Percentiles rank a stretch among this genome's conserved stretches.
Conservation (phyloP, 164 flowering plant genomes). For the Taxillus chinensis region DNA sequence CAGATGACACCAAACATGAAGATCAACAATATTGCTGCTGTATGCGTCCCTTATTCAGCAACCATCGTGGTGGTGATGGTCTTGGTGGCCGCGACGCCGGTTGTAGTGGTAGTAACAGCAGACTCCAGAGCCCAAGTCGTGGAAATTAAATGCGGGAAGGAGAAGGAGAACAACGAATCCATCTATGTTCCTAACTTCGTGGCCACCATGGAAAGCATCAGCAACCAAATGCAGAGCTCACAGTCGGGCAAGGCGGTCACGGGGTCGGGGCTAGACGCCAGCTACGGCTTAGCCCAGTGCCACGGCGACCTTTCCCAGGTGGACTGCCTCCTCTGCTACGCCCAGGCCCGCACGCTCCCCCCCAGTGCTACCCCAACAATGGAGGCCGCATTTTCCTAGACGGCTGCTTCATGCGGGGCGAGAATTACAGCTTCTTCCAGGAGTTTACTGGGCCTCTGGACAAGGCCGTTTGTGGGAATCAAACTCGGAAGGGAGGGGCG, state of each 20-base stretch:
- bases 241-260: background rate
- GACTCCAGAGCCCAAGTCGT: background rate
- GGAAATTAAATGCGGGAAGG: background rate
- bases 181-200: background rate
- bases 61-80: no score
- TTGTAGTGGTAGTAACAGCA: background rate
- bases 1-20: no score
- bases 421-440: slow-evolving; percentile 27
- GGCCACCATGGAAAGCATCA: background rate
- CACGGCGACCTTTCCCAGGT: background rate
- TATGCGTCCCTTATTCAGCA: no score
- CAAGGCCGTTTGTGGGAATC: slow-evolving; percentile 44
- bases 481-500: slow-evolving; percentile 18
- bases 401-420: background rate
- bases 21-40: no score
- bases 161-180: background rate
- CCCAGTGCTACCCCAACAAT: background rate
- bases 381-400: background rate
- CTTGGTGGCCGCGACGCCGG: no score
- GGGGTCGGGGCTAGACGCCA: background rate
- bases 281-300: background rate
- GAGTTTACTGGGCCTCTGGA: slow-evolving; percentile 56
- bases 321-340: background rate
- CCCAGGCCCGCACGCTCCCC: background rate
- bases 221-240: background rate